A percentile compares a stretch with the other conserved stretches of the same genome.
phyloP scores from a whole-genome alignment of 768 basidiomycete species.

The Pleurotus salmoneostramineus region DNA sequence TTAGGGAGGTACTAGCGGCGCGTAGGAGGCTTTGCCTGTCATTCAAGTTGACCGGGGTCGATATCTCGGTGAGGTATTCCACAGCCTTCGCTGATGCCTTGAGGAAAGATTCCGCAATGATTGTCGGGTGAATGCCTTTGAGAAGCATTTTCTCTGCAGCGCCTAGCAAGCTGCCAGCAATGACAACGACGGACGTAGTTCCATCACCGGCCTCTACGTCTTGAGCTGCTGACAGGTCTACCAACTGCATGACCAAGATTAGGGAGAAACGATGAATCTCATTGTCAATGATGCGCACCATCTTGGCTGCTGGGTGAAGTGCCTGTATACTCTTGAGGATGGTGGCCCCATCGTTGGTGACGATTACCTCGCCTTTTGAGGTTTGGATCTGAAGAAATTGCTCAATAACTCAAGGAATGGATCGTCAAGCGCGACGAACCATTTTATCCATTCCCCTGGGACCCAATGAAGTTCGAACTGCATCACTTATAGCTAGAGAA shows the following conservation, averaged over 20 bases:
- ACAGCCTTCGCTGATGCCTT: constrained; percentile 91
- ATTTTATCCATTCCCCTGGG: constrained; percentile 99
- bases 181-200: constrained; percentile 94
- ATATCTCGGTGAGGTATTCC: constrained; percentile 90
- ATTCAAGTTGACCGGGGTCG: constrained; percentile 85
- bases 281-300: constrained; percentile 45
- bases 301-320: constrained; percentile 96
- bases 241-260: constrained; percentile 54
- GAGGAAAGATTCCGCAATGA: constrained; percentile 94
- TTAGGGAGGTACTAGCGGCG: constrained; percentile 92
- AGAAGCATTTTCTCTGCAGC: constrained; percentile 96
- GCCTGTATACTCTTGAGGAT: constrained; percentile 95
- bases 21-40: constrained; percentile 83
- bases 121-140: constrained; percentile 97
- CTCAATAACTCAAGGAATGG: not conserved
- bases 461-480: constrained; percentile 92
- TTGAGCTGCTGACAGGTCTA: constrained; percentile 96
- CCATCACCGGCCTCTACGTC: constrained; percentile 99
- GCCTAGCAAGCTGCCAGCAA: constrained; percentile 88
- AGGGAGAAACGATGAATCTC: too few relatives aligned
- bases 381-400: constrained; percentile 77
- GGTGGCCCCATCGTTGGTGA: constrained; percentile 98
- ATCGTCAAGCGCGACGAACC: constrained; percentile 42
- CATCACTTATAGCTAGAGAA: constrained; percentile 86
- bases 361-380: constrained; percentile 91